These are phyloP conservation scores for Bacterosira constricta DNA, from an alignment of 108 stramenopile species.

Conservation along the genomic window DNA sequence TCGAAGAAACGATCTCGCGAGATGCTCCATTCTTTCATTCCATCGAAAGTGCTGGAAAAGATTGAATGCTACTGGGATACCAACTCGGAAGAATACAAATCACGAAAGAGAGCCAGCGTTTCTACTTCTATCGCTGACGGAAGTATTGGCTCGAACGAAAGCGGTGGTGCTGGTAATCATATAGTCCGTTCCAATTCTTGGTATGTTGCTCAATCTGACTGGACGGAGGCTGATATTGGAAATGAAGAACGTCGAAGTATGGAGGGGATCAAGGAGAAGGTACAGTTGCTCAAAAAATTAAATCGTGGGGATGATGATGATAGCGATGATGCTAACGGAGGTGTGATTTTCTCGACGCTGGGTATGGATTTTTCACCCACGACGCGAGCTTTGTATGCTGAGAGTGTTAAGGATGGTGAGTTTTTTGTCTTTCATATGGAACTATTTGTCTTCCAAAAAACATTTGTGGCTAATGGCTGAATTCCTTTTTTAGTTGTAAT, in stretches of 20 bases:
- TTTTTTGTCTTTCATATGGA: no score
- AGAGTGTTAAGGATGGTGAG: conserved; percentile 23
- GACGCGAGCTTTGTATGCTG: conserved; percentile 37
- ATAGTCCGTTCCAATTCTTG: conserved; percentile 3
- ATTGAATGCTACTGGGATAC: conserved; percentile 44
- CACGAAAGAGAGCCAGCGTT: background rate
- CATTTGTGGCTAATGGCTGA: no score
- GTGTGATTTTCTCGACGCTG: background rate
- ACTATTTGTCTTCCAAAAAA: no score
- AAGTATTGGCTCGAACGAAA: background rate
- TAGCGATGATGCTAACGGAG: background rate
- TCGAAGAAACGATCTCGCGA: conserved; percentile 30
- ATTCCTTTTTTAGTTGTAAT: conserved; percentile 18
- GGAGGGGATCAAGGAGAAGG: conserved; percentile 1
- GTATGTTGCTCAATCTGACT: conserved; percentile 23
- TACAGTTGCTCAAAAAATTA: conserved; percentile 21
- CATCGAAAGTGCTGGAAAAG: conserved; percentile 37
- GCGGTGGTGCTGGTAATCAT: background rate
- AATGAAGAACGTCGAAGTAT: background rate
- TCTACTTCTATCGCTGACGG: background rate
- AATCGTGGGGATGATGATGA: conserved; percentile 6
- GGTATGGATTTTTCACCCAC: conserved; percentile 4
- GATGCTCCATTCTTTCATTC: conserved; percentile 48
- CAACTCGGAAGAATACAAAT: conserved; percentile 15
- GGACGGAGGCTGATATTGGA: background rate